Evolutionary conservation across 139 green algal species (phyloP).

Genomic region (Raphidocelis subcapitata): DNA sequence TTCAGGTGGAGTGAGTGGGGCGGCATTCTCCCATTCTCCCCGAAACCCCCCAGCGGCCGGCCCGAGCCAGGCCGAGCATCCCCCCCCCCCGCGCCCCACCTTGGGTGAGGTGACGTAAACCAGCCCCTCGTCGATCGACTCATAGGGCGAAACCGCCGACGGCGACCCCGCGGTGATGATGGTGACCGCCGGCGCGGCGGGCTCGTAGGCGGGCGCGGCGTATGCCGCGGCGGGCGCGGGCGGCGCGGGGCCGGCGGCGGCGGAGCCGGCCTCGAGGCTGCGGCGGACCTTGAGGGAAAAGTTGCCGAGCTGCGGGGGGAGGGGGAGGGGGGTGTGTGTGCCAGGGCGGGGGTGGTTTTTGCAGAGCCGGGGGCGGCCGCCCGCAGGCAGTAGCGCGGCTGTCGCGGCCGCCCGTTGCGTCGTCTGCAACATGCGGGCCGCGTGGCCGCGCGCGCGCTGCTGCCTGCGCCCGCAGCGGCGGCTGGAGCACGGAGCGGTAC

Average conservation of each 20-base stretch:
- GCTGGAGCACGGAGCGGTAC: not conserved
- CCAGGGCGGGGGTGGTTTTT: not conserved
- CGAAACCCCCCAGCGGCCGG: constrained; percentile 15
- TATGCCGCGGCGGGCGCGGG: constrained; percentile 21
- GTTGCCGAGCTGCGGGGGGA: constrained; percentile 55
- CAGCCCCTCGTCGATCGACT: constrained; percentile 73
- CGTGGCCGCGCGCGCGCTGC: not conserved
- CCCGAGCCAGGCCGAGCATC: too few species aligned
- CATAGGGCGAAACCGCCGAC: constrained; percentile 35
- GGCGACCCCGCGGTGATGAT: constrained; percentile 17
- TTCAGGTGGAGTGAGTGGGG: too few species aligned
- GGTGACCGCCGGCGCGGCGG: constrained; percentile 7
- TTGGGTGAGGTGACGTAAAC: constrained; percentile 71
- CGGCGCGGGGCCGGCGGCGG: constrained; percentile 2
- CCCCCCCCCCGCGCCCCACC: constrained; percentile 33
- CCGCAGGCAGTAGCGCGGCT: not conserved
- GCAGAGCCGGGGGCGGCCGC: not conserved
- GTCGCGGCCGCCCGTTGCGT: not conserved
- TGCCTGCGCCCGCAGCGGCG: not conserved
- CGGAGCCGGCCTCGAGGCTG: constrained; percentile 30
- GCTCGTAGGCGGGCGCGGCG: constrained; percentile 5
- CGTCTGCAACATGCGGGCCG: not conserved
- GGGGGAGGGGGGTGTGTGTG: not conserved
- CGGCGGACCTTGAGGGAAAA: constrained; percentile 76
- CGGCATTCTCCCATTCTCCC: too few species aligned